phyloP scores from a whole-genome alignment of 1,139 yeast species.

The Protomyces inouyei region DNA sequence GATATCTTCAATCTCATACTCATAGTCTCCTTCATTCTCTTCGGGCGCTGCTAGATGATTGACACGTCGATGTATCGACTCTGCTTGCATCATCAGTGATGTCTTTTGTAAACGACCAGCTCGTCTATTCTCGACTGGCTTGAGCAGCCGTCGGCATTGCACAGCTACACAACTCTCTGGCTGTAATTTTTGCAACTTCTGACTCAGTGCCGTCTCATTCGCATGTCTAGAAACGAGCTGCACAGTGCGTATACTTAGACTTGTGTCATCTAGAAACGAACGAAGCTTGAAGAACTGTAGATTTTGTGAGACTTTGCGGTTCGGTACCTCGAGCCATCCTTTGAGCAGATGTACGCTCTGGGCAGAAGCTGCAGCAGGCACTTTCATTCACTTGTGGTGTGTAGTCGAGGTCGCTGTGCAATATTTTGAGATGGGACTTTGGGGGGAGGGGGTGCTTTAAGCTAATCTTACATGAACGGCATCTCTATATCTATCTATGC shows the following conservation, averaged over 20 bases:
- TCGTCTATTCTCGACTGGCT: slow-evolving; percentile 34
- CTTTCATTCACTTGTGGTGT: background rate
- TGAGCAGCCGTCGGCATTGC: slow-evolving; percentile 31
- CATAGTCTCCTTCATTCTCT: slow-evolving; percentile 43
- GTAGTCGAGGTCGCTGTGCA: background rate
- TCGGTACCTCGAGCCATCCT: slow-evolving; percentile 27
- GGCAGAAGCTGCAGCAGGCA: background rate
- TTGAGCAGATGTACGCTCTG: background rate
- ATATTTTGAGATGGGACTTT: background rate
- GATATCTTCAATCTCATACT: slow-evolving; percentile 51
- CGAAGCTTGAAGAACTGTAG: slow-evolving; percentile 24
- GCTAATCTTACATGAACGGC: background rate
- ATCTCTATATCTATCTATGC: background rate
- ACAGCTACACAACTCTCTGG: slow-evolving; percentile 29
- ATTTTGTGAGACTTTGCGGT: slow-evolving; percentile 22
- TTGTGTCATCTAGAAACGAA: slow-evolving; percentile 1
- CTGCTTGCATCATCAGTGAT: background rate
- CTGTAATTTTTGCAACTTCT: background rate
- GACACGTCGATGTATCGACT: background rate
- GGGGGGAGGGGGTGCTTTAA: background rate
- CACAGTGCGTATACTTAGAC: background rate
- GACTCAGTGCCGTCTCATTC: background rate
- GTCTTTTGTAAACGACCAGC: background rate
- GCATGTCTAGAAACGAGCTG: slow-evolving; percentile 15
- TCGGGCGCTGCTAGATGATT: background rate